Evolutionary conservation across 2,329 filamentous ascomycete genomes (phyloP), one percentile per base, ranked within the genome.

Genomic region (Tolypocladium tundrense): DNA sequence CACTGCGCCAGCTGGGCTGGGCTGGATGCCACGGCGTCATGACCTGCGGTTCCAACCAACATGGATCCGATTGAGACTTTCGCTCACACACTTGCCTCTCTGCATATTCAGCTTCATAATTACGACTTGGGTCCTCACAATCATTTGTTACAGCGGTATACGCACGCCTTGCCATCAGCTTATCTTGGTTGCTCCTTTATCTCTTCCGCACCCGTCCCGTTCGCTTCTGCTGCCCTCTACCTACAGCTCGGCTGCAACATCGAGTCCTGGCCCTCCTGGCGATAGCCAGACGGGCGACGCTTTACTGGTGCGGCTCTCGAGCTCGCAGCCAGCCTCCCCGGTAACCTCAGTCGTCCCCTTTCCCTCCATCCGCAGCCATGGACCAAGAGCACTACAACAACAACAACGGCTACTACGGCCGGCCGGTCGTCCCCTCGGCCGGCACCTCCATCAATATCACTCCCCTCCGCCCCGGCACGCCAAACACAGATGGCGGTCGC

Each of bases 401-500:
- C 45, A 60, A 60, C 52, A 60, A 61, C 58, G 61, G 63, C 60
- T 67, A 66, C 59, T 67, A 64, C 58, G 64, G 64, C 59, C 66
- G 68, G 54, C 63, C 66, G 4, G 58, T 62, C 14, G 60, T 60
- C 45, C 67, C 71, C 53, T 75, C 74, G 45, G 67, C 68, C 24
- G 66, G 69, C 45, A 74, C 73, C 39, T 75, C 74, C n/a, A 65
- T 67, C 24, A 68, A 69, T 41, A 65, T 67, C 19, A 77, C 75
- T 8, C 74, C 76, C 59, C 65, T 73, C n/a, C 70, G 72, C 7
- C 67, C 74, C 1, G 72, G 73, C 42, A 76, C 75, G 16, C 75
- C 75, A 50, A 75, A 71, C 65, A 77, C 72, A 19, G 73, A 75
- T 19, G 64, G 61, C 56, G 64, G 67, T 45, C 69, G 71, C 53